phyloP scores from a whole-genome alignment of 208 protist genomes.

The Crithidia sp. region DNA sequence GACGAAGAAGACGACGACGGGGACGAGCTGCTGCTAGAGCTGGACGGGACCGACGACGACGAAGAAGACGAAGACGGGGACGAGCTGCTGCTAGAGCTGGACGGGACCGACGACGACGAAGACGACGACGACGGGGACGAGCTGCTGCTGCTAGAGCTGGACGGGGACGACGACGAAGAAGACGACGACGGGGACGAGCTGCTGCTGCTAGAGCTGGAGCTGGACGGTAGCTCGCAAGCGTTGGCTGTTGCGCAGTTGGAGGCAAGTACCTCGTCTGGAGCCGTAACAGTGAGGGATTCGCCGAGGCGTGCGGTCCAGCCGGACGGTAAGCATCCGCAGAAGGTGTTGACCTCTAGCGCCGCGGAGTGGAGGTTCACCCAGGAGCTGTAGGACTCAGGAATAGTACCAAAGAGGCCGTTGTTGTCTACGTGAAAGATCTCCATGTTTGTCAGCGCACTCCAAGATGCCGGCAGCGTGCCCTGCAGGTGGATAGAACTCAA shows the following conservation, averaged over 20 bases:
- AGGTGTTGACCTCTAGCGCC: not conserved
- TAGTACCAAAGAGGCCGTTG: not conserved
- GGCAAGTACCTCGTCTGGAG: not conserved
- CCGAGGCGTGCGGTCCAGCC: no score
- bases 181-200: no score
- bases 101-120: not conserved
- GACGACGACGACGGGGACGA: not conserved
- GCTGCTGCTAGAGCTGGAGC: no score
- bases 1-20: no score
- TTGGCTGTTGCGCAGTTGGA: not conserved
- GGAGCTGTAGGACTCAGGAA: not conserved
- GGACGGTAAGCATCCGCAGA: conserved; percentile 3
- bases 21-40: not conserved
- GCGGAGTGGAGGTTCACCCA: not conserved
- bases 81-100: no score
- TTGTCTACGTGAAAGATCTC: not conserved
- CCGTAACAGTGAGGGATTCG: no score
- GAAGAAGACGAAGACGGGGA: no score
- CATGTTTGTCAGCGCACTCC: not conserved
- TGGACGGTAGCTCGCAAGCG: not conserved
- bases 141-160: no score
- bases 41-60: not conserved
- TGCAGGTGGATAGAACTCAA: conserved; percentile 4
- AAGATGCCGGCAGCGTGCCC: conserved; percentile 4
- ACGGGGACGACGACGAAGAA: no score